These are phyloP conservation scores for Biscogniauxia sp. DNA, from an alignment of 2,329 filamentous ascomycete genomes.

Conservation along the genomic window DNA sequence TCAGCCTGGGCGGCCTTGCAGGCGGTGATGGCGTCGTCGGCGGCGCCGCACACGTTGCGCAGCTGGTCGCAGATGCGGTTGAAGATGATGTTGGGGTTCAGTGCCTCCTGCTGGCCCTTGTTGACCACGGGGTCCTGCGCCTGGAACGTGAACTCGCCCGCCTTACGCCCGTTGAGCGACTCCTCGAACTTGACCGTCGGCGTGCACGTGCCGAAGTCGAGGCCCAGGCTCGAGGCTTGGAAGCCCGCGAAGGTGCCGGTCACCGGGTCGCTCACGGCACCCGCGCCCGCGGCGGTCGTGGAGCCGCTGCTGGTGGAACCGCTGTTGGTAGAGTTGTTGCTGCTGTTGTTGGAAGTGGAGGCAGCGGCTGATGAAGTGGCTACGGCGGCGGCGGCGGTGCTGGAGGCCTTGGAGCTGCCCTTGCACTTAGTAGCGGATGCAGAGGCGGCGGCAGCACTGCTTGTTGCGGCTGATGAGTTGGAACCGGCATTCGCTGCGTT, in stretches of 20 bases:
- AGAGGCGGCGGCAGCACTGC: slow-evolving; percentile 20
- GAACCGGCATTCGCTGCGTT: slow-evolving; percentile 16
- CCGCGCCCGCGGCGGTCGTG: slow-evolving; percentile 24
- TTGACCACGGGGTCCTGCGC: slow-evolving; percentile 60
- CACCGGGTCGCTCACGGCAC: slow-evolving; percentile 31
- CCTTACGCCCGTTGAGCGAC: slow-evolving; percentile 54
- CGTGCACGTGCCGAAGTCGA: slow-evolving; percentile 53
- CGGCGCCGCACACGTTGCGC: slow-evolving; percentile 63
- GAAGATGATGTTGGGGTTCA: slow-evolving; percentile 73
- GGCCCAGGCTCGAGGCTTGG: slow-evolving; percentile 30
- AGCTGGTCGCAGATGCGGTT: slow-evolving; percentile 71
- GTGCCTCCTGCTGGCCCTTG: slow-evolving; percentile 62
- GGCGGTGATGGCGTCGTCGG: slow-evolving; percentile 54
- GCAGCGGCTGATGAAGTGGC: slow-evolving; percentile 11
- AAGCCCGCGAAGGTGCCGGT: slow-evolving; percentile 34
- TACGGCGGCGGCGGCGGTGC: slow-evolving; percentile 16
- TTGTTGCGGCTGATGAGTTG: slow-evolving; percentile 15
- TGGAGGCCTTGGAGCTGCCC: slow-evolving; percentile 9
- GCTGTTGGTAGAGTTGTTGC: slow-evolving; percentile 17
- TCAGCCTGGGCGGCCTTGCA: slow-evolving; percentile 50
- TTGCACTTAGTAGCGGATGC: slow-evolving; percentile 19
- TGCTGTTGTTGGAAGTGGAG: slow-evolving; percentile 13
- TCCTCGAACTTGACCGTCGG: slow-evolving; percentile 60
- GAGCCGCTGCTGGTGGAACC: slow-evolving; percentile 16
- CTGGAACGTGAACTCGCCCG: slow-evolving; percentile 65